A percentile compares a stretch with the other conserved stretches of the same genome.
Evolutionary conservation across 2,329 filamentous ascomycete species (phyloP).

Genomic region (Botrytis fabae): DNA sequence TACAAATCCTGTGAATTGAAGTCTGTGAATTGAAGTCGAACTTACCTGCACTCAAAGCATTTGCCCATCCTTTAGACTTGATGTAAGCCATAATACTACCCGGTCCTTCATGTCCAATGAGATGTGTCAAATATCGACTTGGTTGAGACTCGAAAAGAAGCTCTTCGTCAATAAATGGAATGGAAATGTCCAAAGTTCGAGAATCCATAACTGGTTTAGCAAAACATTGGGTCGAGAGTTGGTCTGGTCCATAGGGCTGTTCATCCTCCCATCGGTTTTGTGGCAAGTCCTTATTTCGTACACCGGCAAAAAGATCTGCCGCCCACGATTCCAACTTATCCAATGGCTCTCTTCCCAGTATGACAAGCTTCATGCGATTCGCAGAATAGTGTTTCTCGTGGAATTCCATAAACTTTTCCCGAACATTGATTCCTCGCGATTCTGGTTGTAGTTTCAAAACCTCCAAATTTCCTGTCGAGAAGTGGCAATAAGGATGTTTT

Average conservation of each 20-base stretch:
- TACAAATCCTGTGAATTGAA: not conserved
- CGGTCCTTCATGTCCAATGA: constrained; percentile 74
- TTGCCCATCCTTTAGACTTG: constrained; percentile 72
- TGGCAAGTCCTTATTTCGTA: constrained; percentile 66
- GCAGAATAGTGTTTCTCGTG: constrained; percentile 72
- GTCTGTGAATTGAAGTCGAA: not conserved
- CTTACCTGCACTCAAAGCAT: constrained; percentile 58
- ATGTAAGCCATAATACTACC: constrained; percentile 72
- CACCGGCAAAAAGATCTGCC: constrained; percentile 64
- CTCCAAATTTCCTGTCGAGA: constrained; percentile 71
- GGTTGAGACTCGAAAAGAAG: constrained; percentile 66
- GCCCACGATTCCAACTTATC: constrained; percentile 70
- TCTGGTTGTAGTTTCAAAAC: constrained; percentile 69
- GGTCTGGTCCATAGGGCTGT: constrained; percentile 57
- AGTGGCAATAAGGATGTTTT: constrained; percentile 70
- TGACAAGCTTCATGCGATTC: constrained; percentile 72
- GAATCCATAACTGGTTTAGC: constrained; percentile 73
- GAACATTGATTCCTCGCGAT: constrained; percentile 65
- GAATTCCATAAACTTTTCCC: constrained; percentile 72
- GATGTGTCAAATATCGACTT: constrained; percentile 67
- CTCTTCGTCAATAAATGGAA: constrained; percentile 70
- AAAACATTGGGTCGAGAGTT: constrained; percentile 66
- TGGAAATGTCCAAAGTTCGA: constrained; percentile 64
- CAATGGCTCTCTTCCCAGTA: constrained; percentile 65
- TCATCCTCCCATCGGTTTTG: constrained; percentile 66